Evolutionary conservation across 345 rosid genomes (phyloP).

Genomic region (Brassica rapa): DNA sequence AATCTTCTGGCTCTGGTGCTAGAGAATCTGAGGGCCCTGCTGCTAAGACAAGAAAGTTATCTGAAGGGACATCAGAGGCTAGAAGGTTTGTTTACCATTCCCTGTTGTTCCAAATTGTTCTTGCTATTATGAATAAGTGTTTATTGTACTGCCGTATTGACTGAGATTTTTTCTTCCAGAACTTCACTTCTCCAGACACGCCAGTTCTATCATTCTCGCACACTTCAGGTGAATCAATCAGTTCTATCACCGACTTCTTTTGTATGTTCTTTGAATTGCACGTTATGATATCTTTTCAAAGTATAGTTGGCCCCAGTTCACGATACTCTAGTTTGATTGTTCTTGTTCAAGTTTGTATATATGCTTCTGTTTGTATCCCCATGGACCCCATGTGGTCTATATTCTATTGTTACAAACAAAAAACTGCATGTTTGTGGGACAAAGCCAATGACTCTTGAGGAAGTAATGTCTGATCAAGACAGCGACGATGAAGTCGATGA

Average conservation of each 20-base stretch:
- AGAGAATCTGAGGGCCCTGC: constrained; percentile 60
- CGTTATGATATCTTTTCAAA: not conserved
- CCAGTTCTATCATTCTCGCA: constrained; percentile 94
- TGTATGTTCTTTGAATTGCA: not conserved
- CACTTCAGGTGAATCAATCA: constrained; percentile 75
- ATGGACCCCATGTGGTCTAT: not conserved
- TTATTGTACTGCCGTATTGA: constrained; percentile 13
- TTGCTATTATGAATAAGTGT: not conserved
- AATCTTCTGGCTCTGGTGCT: constrained; percentile 61
- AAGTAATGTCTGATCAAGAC: constrained; percentile 77
- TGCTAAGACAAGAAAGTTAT: constrained; percentile 60
- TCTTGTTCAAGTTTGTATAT: not conserved
- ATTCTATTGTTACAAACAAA: constrained; percentile 21
- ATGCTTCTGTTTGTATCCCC: not conserved
- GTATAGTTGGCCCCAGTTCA: not conserved
- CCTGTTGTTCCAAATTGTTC: not conserved
- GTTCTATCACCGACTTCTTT: not conserved
- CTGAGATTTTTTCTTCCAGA: constrained; percentile 47
- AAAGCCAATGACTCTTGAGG: constrained; percentile 74
- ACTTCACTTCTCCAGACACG: constrained; percentile 70
- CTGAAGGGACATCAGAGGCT: constrained; percentile 70
- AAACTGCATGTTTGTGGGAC: constrained; percentile 14
- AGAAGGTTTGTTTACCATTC: constrained; percentile 56
- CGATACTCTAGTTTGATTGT: not conserved
- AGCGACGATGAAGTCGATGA: constrained; percentile 89